Evolutionary conservation across 2,329 filamentous ascomycete species (phyloP).

Genomic region (Cordyceps tenuipes): DNA sequence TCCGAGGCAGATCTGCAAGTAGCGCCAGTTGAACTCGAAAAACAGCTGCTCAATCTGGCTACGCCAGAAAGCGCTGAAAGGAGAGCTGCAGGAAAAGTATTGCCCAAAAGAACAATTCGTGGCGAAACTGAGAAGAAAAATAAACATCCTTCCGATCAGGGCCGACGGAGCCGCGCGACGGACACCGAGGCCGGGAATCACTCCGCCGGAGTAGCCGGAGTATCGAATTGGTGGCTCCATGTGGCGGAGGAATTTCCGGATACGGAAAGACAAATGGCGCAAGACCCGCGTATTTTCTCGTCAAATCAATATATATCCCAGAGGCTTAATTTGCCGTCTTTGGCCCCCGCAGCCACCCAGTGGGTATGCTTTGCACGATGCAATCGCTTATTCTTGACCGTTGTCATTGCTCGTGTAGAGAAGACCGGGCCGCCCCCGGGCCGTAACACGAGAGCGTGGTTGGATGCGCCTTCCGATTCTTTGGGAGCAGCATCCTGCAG

Average conservation of each 20-base stretch:
- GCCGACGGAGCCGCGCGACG: background rate
- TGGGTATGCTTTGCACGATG: constrained; percentile 62
- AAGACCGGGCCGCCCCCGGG: constrained; percentile 9
- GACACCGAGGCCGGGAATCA: too few species aligned
- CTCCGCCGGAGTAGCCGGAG: too few species aligned
- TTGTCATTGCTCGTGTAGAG: constrained; percentile 15
- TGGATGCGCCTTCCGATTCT: background rate
- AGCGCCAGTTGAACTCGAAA: background rate
- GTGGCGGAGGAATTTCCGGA: background rate
- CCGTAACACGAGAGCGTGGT: background rate
- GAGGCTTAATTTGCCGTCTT: constrained; percentile 89
- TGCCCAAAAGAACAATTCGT: background rate
- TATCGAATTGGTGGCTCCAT: too few species aligned
- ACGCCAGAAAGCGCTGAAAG: background rate
- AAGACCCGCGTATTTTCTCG: background rate
- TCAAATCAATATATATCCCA: constrained; percentile 76
- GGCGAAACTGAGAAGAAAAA: background rate
- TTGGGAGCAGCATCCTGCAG: background rate
- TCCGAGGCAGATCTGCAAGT: background rate
- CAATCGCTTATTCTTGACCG: constrained; percentile 55
- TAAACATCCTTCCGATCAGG: background rate
- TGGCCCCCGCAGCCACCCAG: constrained; percentile 85
- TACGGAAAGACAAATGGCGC: background rate
- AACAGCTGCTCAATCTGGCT: constrained; percentile 2
- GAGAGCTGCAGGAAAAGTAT: background rate